Base-by-base conservation (phyloP, 768 basidiomycete species). In the Leccinum uliginosum region DNA sequence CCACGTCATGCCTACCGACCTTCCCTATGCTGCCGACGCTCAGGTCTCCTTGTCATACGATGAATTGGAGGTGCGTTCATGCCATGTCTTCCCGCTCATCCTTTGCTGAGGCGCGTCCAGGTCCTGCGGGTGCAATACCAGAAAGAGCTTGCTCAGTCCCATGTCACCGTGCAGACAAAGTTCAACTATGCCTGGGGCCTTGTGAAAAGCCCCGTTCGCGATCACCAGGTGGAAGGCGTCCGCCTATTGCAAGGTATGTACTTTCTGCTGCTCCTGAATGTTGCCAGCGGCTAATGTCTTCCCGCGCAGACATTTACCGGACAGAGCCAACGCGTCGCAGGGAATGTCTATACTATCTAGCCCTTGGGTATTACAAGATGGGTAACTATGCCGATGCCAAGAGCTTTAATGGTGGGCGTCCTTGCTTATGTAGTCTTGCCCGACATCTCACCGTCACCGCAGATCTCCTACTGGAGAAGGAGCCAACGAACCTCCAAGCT, bases 171-270 rank as follows among this genome's bases (percentile, higher is more conserved):
- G 7, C 97, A 99, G 75, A 96, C 94, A 40, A 95, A 93, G 71
- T 99, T 99, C 78, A 98, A 98, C 76, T 95, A 89, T 73, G 84
- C 92, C 40, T 97, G 96, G 96, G 96, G 96, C 3, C 78, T 96
- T 30, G 91, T 98, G 52, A 98, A 98, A 78, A 92, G 91, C 65
- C 90, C 89, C 12, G 72, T 83, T 63, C 81, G 83, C 43, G 87
- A 91, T 29, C 82, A 97, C 65, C 94, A 98, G 67, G 90, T 89
- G 0, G 91, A 97, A 67, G 97, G 97, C 21, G 93, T 98, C 49
- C 83, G 84, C 61, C 69, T 98, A 46, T 76, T 99, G 54, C 93
- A 96, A 83, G 95, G 96, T 86, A 65, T 21, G 51, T 58, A 74
- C 65, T 40, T 47, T 21, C 17, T 11, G 11, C 10, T 15, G 21